A percentile compares a stretch with the other conserved stretches of the same genome.
These are phyloP conservation scores for Aspergillus diversus DNA, from an alignment of 495 filamentous ascomycete species.

Conservation along the genomic window DNA sequence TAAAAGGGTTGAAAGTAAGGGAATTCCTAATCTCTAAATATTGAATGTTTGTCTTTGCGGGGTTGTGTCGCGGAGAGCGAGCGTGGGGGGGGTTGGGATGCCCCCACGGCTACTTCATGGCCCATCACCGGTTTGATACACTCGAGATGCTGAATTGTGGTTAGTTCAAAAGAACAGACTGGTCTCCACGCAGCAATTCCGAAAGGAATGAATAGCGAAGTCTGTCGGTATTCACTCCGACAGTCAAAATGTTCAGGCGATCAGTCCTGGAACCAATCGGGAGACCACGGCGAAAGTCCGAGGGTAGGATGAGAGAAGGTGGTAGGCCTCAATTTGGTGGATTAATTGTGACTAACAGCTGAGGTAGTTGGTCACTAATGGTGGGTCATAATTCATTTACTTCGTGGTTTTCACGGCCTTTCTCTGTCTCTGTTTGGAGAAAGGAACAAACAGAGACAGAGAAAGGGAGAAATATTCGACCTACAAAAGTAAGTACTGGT, in stretches of 20 bases:
- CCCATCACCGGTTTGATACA: not conserved
- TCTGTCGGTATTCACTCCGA: slow-evolving; percentile 40
- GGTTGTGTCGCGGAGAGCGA: slow-evolving; percentile 6
- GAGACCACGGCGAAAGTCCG: slow-evolving; percentile 41
- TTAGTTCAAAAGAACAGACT: slow-evolving; percentile 2
- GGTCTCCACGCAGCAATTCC: slow-evolving; percentile 37
- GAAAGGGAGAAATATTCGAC: not conserved
- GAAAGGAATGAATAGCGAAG: slow-evolving; percentile 21
- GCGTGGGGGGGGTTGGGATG: not conserved
- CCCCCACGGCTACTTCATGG: slow-evolving; percentile 3
- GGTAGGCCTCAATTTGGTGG: not conserved
- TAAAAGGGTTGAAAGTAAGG: not conserved
- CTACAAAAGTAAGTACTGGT: not conserved
- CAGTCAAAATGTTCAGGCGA: slow-evolving; percentile 23
- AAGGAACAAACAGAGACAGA: too few relatives aligned
- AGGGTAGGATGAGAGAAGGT: slow-evolving; percentile 18
- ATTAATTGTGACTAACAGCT: not conserved
- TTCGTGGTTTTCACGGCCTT: not conserved
- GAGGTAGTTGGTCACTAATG: not conserved
- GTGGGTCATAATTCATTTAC: not conserved
- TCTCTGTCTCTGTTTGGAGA: not conserved
- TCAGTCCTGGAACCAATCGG: not conserved
- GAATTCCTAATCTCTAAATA: not conserved
- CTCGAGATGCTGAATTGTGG: not conserved
- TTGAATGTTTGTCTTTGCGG: slow-evolving; percentile 10